A percentile compares a stretch with the other conserved stretches of the same genome.
These are phyloP conservation scores for Aspergillus bertholletiae DNA, from an alignment of 495 filamentous ascomycete species.

Conservation along the genomic window DNA sequence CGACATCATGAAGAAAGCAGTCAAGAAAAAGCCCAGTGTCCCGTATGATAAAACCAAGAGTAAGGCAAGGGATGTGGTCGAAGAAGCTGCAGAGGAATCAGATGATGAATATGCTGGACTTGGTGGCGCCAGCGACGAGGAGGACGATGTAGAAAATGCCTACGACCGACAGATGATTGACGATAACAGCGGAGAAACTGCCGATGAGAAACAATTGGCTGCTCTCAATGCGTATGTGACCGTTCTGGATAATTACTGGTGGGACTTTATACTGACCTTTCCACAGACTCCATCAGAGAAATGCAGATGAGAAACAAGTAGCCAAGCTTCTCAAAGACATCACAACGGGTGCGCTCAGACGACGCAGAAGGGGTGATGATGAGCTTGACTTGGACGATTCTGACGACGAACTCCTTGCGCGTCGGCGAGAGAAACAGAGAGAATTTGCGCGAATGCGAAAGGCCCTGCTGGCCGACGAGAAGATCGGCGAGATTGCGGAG, in stretches of 20 bases:
- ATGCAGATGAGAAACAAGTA: constrained; percentile 68
- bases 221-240: constrained; percentile 80
- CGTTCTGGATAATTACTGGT: not conserved
- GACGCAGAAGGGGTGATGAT: constrained; percentile 69
- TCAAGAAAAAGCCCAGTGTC: constrained; percentile 49
- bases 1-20: constrained; percentile 68
- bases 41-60: constrained; percentile 82
- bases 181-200: constrained; percentile 73
- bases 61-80: constrained; percentile 79
- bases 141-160: constrained; percentile 67
- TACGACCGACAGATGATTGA: constrained; percentile 81
- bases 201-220: constrained; percentile 75
- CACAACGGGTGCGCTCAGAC: constrained; percentile 77
- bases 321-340: constrained; percentile 90
- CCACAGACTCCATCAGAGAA: constrained; percentile 37
- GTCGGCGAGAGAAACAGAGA: constrained; percentile 74
- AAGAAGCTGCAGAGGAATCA: constrained; percentile 95
- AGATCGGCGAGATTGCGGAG: constrained; percentile 82
- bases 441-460: constrained; percentile 92
- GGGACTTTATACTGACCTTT: constrained; percentile 14
- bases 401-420: constrained; percentile 76
- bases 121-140: constrained; percentile 86
- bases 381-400: constrained; percentile 80
- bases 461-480: constrained; percentile 84
- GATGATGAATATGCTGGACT: constrained; percentile 97